Conservation (phyloP, 768 basidiomycete species). For the Suillus clintonianus region DNA sequence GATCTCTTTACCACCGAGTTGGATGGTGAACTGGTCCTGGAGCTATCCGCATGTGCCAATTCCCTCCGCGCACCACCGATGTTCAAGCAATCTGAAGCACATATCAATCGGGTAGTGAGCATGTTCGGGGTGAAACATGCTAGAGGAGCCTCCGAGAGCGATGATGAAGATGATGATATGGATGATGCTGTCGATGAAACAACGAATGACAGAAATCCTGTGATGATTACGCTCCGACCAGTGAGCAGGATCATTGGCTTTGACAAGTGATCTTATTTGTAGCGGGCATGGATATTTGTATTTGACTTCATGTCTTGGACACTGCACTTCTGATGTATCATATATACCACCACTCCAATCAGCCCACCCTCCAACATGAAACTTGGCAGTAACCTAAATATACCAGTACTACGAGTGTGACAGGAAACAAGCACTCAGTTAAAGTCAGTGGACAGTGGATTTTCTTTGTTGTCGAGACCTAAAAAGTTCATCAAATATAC, state of each 20-base stretch:
- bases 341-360: constrained; percentile 3
- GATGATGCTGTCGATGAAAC: constrained; percentile 45
- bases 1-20: constrained; percentile 90
- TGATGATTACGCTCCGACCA: constrained; percentile 58
- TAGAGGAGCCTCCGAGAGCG: constrained; percentile 58
- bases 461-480: too few species aligned
- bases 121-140: constrained; percentile 60
- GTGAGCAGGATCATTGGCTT: constrained; percentile 64
- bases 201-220: constrained; percentile 48
- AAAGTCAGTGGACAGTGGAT: too few species aligned
- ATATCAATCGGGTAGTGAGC: constrained; percentile 52
- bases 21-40: constrained; percentile 57
- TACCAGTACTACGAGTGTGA: too few species aligned
- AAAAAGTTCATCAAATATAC: too few species aligned
- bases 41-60: constrained; percentile 53
- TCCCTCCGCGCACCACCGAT: constrained; percentile 49
- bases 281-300: neutral
- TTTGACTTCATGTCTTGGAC: constrained; percentile 2
- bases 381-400: too few species aligned
- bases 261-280: constrained; percentile 16
- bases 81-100: constrained; percentile 45
- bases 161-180: constrained; percentile 53
- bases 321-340: constrained; percentile 4
- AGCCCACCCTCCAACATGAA: neutral
- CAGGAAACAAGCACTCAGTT: too few species aligned